Evolutionary conservation across 1,284 basidiomycete species (phyloP), one percentile per base, ranked within the genome.

Genomic region (Marasmius fiardii): DNA sequence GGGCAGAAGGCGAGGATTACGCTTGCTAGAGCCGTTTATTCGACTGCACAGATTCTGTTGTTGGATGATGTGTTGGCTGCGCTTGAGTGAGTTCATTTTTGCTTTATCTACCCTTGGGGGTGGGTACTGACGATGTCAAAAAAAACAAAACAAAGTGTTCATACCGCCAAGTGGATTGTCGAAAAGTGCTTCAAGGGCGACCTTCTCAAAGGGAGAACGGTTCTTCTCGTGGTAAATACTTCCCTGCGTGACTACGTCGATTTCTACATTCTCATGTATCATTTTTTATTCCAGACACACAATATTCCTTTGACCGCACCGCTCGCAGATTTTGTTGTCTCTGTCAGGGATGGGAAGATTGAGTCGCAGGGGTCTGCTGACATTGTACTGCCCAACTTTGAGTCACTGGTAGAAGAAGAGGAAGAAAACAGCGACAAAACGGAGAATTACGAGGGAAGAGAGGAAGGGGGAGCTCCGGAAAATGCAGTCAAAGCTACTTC

Each of bases 151-250:
- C n/a, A 12, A 23, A 60, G 58, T 51, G 80, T 84, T 3, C 81
- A 88, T 57, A 93, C 90, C 0, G 78, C 88, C 0, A 82, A 82
- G 60, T 91, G 82, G 81, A 86, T 93, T 56, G 81, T 92, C 8
- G 83, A 91, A 16, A 82, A 90, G 52, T 87, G 89, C 61, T 82
- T 93, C 68, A 71, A 72, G 49, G 87, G 90, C 3, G 83, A 88
- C 58, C 72, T 93, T 7, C 71, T 93, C 41, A 73, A 76, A 45
- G 85, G 80, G 6, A 77, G 90, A 45, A 93, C 90, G 0, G 74
- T 92, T 39, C 67, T 93, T 21, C 73, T 93, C 5, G 86, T 90
- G 55, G 84, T 85, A 65, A 61, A 82, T 71, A 16, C 33, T 35
- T 23, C 41, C 55, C 10, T 4, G 4, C 28, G n/a, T n/a, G n/a